Evolutionary conservation across 345 rosid species (phyloP), one percentile per base, ranked within the genome.

Genomic region (Salix udensis): DNA sequence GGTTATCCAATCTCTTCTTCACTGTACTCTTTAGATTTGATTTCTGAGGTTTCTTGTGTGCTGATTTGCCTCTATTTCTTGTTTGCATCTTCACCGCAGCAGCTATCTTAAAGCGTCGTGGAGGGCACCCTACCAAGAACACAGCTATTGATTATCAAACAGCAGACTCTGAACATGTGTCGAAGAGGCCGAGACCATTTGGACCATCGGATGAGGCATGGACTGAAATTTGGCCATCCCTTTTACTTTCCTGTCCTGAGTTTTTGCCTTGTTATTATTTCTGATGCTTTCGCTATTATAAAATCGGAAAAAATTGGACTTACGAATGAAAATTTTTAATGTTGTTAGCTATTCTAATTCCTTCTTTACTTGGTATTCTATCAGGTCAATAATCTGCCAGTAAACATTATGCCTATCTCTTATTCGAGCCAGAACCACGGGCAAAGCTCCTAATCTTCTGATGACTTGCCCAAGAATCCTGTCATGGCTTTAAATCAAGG

Each of bases 401-500:
- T 89, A 74, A 90, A 87, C 78, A 87, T 88, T 77, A 83, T 93
- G 74, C 91, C 92, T n/a, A 79, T 86, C 70, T 84, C 88, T 72
- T 93, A 91, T 77, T 44, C 84, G n/a, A 76, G 86, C 74, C 97
- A 90, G 89, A 87, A 74, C 82, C 95, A 85, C 46, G 91, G 92
- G 46, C 98, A 90, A 80, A 89, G 88, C 82, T 84, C 93, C 26
- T 85, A 82, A 78, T 86, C 95, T 76, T 83, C 91, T 40, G 95
- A 91, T 80, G 94, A 90, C 84, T 88, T 94, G 82, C 98, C 97
- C 72, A 91, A 87, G 88, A 84, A 74, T 78, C 86, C 84, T 77
- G 89, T 88, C 76, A 76, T 70, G 87, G 86, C 82, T 66, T 87
- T 94, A 68, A 84, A 11, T 83, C 95, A 91, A 84, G 89, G 92